These are phyloP conservation scores for Calophaca sinica DNA, from an alignment of 306 rosid species.

Conservation along the genomic window DNA sequence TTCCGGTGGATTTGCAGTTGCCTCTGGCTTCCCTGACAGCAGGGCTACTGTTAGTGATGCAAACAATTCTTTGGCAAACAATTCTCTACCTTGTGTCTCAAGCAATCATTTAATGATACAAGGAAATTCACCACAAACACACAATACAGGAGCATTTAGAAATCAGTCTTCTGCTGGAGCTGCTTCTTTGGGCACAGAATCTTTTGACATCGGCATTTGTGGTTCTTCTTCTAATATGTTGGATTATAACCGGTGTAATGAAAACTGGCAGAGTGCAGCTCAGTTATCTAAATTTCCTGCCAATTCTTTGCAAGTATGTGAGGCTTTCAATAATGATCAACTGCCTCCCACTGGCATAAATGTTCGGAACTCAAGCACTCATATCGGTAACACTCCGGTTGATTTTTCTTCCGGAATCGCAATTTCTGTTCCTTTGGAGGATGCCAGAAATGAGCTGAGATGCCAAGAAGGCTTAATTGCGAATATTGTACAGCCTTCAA, in stretches of 20 bases:
- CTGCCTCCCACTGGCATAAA: slow-evolving; percentile 54
- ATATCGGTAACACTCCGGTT: slow-evolving; percentile 46
- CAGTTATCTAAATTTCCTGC: slow-evolving; percentile 61
- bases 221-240: slow-evolving; percentile 59
- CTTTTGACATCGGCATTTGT: slow-evolving; percentile 54
- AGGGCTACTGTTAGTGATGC: slow-evolving; percentile 48
- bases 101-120: slow-evolving; percentile 59
- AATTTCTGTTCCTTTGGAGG: slow-evolving; percentile 52
- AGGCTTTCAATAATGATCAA: slow-evolving; percentile 52
- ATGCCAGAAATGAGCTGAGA: slow-evolving; percentile 50
- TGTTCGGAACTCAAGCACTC: slow-evolving; percentile 49
- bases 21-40: slow-evolving; percentile 56
- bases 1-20: slow-evolving; percentile 54
- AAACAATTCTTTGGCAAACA: slow-evolving; percentile 50
- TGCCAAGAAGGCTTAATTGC: slow-evolving; percentile 66
- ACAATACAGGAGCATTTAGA: slow-evolving; percentile 51
- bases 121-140: slow-evolving; percentile 61
- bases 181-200: slow-evolving; percentile 51
- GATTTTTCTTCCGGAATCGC: slow-evolving; percentile 58
- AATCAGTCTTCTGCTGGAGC: slow-evolving; percentile 61
- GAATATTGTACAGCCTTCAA: slow-evolving; percentile 53
- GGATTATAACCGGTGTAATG: slow-evolving; percentile 60
- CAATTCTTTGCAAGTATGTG: slow-evolving; percentile 57
- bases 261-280: slow-evolving; percentile 65
- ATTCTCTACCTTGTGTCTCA: slow-evolving; percentile 50